phyloP scores from a whole-genome alignment of 306 rosid species.

The Begonia peltatifolia region DNA sequence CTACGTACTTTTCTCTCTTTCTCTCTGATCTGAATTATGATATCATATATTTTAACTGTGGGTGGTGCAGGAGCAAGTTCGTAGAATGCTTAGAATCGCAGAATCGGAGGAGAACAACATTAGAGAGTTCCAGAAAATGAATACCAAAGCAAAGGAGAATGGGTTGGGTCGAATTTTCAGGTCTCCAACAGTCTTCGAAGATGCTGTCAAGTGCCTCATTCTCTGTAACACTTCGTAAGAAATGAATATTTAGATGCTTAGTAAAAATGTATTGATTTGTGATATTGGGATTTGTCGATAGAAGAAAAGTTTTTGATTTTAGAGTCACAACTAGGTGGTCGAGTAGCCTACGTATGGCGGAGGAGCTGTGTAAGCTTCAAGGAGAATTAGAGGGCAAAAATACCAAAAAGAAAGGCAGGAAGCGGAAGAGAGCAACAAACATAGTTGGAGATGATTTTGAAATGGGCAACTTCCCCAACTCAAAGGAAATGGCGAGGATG shows the following conservation, averaged over 20 bases:
- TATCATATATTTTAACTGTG: not conserved
- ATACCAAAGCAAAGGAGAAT: slow-evolving; percentile 2
- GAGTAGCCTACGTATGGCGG: slow-evolving; percentile 15
- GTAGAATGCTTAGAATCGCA: slow-evolving; percentile 19
- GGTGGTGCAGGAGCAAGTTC: slow-evolving; percentile 10
- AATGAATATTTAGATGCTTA: not conserved
- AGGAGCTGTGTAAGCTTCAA: slow-evolving; percentile 12
- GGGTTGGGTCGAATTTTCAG: slow-evolving; percentile 13
- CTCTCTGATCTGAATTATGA: not conserved
- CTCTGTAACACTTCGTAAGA: slow-evolving; percentile 20
- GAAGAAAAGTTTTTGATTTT: too few relatives aligned
- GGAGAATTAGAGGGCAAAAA: not conserved
- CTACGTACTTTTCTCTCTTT: too few relatives aligned
- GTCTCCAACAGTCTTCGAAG: slow-evolving; percentile 21
- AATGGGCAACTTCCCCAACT: slow-evolving; percentile 18
- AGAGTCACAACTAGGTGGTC: slow-evolving; percentile 9
- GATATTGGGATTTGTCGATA: not conserved
- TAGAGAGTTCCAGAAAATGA: slow-evolving; percentile 1
- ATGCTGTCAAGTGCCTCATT: slow-evolving; percentile 20
- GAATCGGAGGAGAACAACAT: slow-evolving; percentile 4
- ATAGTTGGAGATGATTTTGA: too few relatives aligned
- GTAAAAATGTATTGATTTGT: too few relatives aligned
- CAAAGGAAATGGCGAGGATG: slow-evolving; percentile 9
- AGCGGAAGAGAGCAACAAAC: too few relatives aligned
- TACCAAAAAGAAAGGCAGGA: too few relatives aligned